Conservation (phyloP, 441 rosid species). For the Biscutella auriculata region DNA sequence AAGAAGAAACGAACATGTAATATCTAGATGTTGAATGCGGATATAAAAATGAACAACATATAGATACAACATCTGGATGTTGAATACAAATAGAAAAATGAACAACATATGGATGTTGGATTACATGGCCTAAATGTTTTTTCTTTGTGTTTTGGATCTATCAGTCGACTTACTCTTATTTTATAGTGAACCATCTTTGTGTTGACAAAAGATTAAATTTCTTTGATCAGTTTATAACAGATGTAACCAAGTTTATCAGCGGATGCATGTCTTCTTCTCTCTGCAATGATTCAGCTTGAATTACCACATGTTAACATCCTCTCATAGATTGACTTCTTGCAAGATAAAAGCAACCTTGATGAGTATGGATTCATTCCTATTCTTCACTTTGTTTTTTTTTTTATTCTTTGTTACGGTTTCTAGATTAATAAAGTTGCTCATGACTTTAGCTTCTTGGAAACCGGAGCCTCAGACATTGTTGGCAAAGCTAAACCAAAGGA, state of each 20-base stretch:
- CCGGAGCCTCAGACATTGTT: slow-evolving; percentile 55
- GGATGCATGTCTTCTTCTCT: slow-evolving; percentile 95
- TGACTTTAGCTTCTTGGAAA: slow-evolving; percentile 54
- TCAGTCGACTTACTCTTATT: neutral
- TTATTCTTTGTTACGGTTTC: neutral
- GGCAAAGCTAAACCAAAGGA: slow-evolving; percentile 47
- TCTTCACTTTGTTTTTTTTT: neutral
- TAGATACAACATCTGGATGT: no score
- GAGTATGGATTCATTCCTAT: slow-evolving; percentile 26
- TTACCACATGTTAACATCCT: slow-evolving; percentile 80
- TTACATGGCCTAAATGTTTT: no score
- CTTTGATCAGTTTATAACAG: slow-evolving; percentile 60
- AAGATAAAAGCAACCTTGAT: slow-evolving; percentile 53
- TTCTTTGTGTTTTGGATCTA: no score
- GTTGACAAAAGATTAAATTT: neutral
- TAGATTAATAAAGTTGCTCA: neutral
- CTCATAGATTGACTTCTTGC: slow-evolving; percentile 85
- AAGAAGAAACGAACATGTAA: no score
- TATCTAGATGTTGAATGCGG: no score
- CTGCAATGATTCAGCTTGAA: slow-evolving; percentile 92
- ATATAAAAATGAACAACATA: no score
- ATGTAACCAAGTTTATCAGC: slow-evolving; percentile 83
- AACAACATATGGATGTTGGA: no score
- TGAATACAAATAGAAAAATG: no score
- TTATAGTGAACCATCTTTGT: neutral